A percentile compares a stretch with the other conserved stretches of the same genome.
These are phyloP conservation scores for Hysterangium stoloniferum DNA, from an alignment of 768 basidiomycete species.

Conservation along the genomic window DNA sequence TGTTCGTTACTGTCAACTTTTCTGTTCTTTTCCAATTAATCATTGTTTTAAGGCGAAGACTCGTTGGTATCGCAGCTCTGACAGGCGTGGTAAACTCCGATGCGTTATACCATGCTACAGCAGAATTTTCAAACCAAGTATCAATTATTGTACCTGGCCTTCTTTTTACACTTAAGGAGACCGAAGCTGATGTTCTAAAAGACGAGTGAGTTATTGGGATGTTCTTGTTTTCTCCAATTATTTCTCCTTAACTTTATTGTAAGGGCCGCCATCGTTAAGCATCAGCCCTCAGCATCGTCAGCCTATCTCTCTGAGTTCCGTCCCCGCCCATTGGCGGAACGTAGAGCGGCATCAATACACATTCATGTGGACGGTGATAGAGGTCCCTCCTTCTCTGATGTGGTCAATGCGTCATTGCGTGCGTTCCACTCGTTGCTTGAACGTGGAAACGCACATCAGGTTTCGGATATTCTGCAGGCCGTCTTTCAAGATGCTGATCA, in stretches of 20 bases:
- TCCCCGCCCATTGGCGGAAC: slow-evolving; percentile 65
- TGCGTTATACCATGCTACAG: slow-evolving; percentile 64
- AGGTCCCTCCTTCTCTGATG: slow-evolving; percentile 68
- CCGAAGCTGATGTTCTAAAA: slow-evolving; percentile 49
- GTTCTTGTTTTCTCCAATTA: neutral
- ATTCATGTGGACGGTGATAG: slow-evolving; percentile 82
- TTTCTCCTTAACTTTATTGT: slow-evolving; percentile 11
- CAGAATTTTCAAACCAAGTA: slow-evolving; percentile 67
- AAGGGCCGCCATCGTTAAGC: slow-evolving; percentile 57
- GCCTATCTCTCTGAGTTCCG: slow-evolving; percentile 82
- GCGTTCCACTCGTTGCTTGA: slow-evolving; percentile 64
- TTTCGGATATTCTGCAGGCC: slow-evolving; percentile 64
- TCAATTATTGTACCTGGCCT: slow-evolving; percentile 65
- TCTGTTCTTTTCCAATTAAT: neutral
- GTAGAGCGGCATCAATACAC: slow-evolving; percentile 85
- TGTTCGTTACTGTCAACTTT: slow-evolving; percentile 6
- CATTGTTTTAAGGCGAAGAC: slow-evolving; percentile 49
- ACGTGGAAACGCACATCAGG: slow-evolving; percentile 71
- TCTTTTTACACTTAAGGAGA: slow-evolving; percentile 56
- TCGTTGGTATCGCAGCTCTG: slow-evolving; percentile 81
- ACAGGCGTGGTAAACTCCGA: slow-evolving; percentile 78
- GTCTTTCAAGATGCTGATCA: slow-evolving; percentile 62
- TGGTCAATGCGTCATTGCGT: slow-evolving; percentile 65
- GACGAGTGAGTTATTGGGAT: slow-evolving; percentile 55
- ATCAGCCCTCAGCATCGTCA: slow-evolving; percentile 51